Evolutionary conservation across 1,284 basidiomycete genomes (phyloP), one percentile per base, ranked within the genome.

Genomic region (Apiotrichum sp.): DNA sequence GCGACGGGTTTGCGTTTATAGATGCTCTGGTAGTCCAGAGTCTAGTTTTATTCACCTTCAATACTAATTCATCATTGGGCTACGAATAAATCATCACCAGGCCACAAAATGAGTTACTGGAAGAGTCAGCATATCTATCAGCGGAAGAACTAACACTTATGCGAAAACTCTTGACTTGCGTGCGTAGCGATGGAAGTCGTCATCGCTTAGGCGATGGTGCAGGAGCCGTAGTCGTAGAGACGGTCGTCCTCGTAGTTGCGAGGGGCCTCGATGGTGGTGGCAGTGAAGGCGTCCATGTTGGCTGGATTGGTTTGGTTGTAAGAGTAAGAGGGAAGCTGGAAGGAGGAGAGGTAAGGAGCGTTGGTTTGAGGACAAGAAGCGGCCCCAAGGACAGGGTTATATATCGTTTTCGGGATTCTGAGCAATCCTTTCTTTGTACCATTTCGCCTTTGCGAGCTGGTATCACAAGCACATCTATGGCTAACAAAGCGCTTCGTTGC

Each of bases 211-310:
- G 65, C 65, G 36, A 67, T 62, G 36, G 62, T 55, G 50, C 62
- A 67, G 44, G 40, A 34, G 11, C 14, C 22, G 33, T 36, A 49
- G 47, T 14, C 22, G 22, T 13, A 16, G 41, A 38, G 10, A 39
- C 51, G 36, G 44, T 47, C 31, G 52, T 55, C n/a, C 54, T 65
- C 63, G 41, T 54, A 42, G 58, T 68, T 55, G 50, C 56, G 49
- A 42, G 65, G 61, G 44, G 59, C 52, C 45, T 61, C 50, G 63
- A 66, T 63, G 61, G 65, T 62, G 57, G 66, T 58, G 54, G 70
- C 36, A 38, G 36, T 71, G 66, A 72, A 69, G 61, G 69, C 67
- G 69, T 71, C 67, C 73, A 75, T 73, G 46, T 52, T 49, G 55
- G 45, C 47, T 58, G 53, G 49, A 31, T 56, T 35, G 47, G 39